Conservation (phyloP, 78 protist genomes). For the Neovahlkampfia damariscottae region DNA sequence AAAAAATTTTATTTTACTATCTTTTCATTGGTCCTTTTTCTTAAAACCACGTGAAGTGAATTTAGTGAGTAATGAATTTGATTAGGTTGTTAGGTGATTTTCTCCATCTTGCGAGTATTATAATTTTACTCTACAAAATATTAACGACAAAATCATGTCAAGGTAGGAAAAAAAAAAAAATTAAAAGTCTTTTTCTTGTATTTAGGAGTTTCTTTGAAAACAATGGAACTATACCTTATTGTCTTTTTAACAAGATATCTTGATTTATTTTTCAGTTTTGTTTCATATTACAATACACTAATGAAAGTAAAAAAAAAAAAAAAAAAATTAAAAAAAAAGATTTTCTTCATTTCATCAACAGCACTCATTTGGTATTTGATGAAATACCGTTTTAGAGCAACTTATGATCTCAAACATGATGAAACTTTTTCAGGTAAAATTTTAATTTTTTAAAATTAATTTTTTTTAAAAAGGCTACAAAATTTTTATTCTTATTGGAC, state of each 20-base stretch:
- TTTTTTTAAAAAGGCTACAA: too few relatives aligned
- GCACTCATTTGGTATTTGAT: conserved; percentile 57
- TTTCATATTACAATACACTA: too few relatives aligned
- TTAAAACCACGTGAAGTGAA: not conserved
- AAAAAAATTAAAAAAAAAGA: conserved; percentile 56
- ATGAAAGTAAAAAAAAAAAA: conserved; percentile 50
- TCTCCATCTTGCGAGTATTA: conserved; percentile 38
- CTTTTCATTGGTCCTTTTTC: not conserved
- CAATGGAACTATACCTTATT: conserved; percentile 56
- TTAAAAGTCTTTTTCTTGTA: not conserved
- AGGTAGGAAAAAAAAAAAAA: conserved; percentile 14
- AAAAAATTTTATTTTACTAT: not conserved
- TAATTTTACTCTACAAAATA: conserved; percentile 47
- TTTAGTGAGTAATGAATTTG: conserved; percentile 47
- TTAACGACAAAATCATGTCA: conserved; percentile 7
- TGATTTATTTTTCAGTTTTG: conserved; percentile 39
- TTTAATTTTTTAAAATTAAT: too few relatives aligned
- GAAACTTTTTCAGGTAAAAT: too few relatives aligned
- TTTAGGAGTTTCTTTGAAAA: conserved; percentile 67
- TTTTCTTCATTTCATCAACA: conserved; percentile 61
- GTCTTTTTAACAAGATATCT: conserved; percentile 71
- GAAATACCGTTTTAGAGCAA: conserved; percentile 29
- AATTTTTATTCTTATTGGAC: conserved; percentile 50
- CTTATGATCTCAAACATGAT: conserved; percentile 67
- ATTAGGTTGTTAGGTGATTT: conserved; percentile 68